Evolutionary conservation across 2,329 filamentous ascomycete genomes (phyloP).

Genomic region (Mariannaea elegans): DNA sequence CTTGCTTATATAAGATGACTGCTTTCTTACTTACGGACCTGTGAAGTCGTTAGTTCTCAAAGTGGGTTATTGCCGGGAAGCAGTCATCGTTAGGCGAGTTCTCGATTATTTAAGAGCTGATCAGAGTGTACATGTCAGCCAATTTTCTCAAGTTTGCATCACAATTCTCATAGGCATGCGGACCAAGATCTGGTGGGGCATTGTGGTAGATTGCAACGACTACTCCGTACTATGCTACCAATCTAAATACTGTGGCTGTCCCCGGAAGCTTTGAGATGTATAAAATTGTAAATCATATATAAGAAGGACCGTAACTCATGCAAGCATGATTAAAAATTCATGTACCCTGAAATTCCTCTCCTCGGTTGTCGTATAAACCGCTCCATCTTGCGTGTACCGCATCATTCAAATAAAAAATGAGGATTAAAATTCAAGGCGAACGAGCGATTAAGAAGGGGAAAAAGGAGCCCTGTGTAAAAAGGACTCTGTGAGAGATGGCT

Average conservation of each 20-base stretch:
- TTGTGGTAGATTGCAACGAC: constrained; percentile 28
- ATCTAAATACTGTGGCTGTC: constrained; percentile 27
- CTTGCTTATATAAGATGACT: too few species aligned
- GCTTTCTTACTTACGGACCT: too few species aligned
- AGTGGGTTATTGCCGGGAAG: too few species aligned
- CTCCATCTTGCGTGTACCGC: too few species aligned
- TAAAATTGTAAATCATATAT: not conserved
- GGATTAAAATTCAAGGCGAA: constrained; percentile 11
- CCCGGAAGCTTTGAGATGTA: constrained; percentile 23
- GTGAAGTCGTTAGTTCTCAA: too few species aligned
- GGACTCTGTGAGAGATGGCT: too few species aligned
- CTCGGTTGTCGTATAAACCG: not conserved
- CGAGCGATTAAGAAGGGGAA: constrained; percentile 16
- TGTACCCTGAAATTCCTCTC: not conserved
- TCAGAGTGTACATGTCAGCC: too few species aligned
- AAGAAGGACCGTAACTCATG: constrained; percentile 40
- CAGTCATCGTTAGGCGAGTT: too few species aligned
- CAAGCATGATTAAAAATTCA: constrained; percentile 34
- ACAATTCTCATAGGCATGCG: not conserved
- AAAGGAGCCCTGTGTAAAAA: not conserved
- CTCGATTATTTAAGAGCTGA: too few species aligned
- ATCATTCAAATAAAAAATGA: not conserved
- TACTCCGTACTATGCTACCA: constrained; percentile 29
- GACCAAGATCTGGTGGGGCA: constrained; percentile 12
- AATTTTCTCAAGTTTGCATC: too few species aligned